A percentile compares a stretch with the other conserved stretches of the same genome.
phyloP scores from a whole-genome alignment of 768 basidiomycete genomes.

The Boletus pseudo-olivaceus region DNA sequence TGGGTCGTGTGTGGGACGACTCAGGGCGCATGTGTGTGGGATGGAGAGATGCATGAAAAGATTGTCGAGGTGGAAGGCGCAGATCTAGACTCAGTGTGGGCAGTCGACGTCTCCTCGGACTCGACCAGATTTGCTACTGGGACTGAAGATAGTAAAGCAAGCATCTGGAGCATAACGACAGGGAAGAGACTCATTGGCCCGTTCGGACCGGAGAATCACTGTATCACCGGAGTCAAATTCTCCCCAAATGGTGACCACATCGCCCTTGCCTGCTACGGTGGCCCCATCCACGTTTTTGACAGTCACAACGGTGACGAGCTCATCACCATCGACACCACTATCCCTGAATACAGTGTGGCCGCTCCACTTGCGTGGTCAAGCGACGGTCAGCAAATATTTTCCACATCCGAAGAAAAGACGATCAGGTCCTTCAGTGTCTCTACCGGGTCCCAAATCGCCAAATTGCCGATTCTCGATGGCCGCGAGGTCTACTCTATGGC shows the following conservation, averaged over 20 bases:
- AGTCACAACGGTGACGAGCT: not conserved
- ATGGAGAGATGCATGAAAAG: too few relatives aligned
- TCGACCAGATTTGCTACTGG: not conserved
- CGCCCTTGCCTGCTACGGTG: not conserved
- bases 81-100: too few relatives aligned
- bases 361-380: not conserved
- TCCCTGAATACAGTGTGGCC: rapidly evolving
- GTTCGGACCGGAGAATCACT: not conserved
- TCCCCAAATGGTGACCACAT: not conserved
- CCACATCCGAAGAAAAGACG: not conserved
- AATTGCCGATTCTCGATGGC: not conserved
- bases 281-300: not conserved
- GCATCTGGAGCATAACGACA: not conserved
- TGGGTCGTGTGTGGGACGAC: too few relatives aligned
- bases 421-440: not conserved
- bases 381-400: not conserved
- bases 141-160: not conserved
- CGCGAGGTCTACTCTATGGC: not conserved
- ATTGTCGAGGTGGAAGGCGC: too few relatives aligned
- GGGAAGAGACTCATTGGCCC: not conserved
- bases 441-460: not conserved
- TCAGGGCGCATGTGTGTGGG: too few relatives aligned
- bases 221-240: not conserved
- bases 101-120: not conserved
- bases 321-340: not conserved